Evolutionary conservation across 2,329 filamentous ascomycete species (phyloP), one percentile per base, ranked within the genome.

Genomic region (Bipolaris sorokiniana): DNA sequence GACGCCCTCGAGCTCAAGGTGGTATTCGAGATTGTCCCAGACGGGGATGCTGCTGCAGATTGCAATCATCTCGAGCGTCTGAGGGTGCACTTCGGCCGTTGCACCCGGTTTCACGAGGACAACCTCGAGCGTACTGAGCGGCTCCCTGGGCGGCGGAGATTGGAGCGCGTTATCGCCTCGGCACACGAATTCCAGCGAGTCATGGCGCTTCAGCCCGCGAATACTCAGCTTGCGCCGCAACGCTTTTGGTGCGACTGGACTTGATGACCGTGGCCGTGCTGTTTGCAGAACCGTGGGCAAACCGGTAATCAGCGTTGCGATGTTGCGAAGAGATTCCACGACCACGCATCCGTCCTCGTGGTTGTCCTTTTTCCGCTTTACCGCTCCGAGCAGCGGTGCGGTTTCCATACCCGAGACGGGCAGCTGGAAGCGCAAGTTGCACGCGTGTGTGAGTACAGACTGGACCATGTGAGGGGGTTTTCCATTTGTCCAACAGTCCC

Each of bases 371-470:
- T 67, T 62, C 41, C 61, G 63, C 41, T 67, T 70, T 23, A 65
- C 59, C 22, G 62, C 57, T 13, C 62, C 66, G 10, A 58, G 59
- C 31, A 52, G 51, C 7, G 46, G 49, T 20, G 48, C 45, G 4
- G 63, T 51, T 41, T 69, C 67, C 9, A 60, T 62, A 20, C 64
- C 65, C 5, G 67, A 65, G 2, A 69, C 65, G 6, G 69, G 66
- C n/a, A 71, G 59, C 22, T 67, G 63, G 22, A 71, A 47, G 23
- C 63, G 58, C 1, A 71, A 28, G 23, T 61, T 66, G 3, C 57
- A 66, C 18, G 67, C 54, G 18, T 46, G 61, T 2, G 36, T 48
- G n/a, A 71, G 56, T 26, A 64, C 58, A 5, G 57, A 50, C 11
- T 51, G 57, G 5, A 70, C 63, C 58, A 65, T 63, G 6, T 56